A percentile compares a stretch with the other conserved stretches of the same genome.
Evolutionary conservation across 1,284 basidiomycete genomes (phyloP).

Genomic region (Moniliella sp.): DNA sequence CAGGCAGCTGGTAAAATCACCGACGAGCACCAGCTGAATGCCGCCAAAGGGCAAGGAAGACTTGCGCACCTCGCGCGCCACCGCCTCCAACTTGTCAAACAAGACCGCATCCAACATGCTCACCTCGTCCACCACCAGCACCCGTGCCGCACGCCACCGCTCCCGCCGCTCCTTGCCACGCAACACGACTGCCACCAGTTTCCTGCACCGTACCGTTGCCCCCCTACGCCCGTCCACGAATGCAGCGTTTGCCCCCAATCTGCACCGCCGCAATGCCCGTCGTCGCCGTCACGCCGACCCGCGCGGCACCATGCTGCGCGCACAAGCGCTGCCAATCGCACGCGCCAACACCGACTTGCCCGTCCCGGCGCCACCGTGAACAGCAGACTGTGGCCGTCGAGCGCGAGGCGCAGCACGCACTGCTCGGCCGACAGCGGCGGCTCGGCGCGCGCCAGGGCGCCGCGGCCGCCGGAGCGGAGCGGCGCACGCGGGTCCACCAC

Average conservation of each 20-base stretch:
- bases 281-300: conserved; percentile 1
- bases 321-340: not conserved
- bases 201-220: conserved; percentile 1
- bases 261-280: conserved; percentile 2
- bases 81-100: conserved; percentile 62
- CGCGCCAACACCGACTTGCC: conserved; percentile 1
- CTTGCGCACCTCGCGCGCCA: conserved; percentile 48
- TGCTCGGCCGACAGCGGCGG: no score
- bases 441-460: no score
- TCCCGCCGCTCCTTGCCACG: not conserved
- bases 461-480: no score
- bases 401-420: no score
- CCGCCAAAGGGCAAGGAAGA: conserved; percentile 69
- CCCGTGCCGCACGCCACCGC: not conserved
- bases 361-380: conserved; percentile 1
- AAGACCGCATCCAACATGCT: conserved; percentile 89
- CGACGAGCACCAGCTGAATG: no score
- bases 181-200: not conserved
- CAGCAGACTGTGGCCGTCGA: no score
- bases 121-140: conserved; percentile 3
- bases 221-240: conserved; percentile 1
- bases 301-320: no score
- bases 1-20: conserved; percentile 92
- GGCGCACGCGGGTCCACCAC: no score
- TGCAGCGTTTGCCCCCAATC: conserved; percentile 1